A percentile compares a stretch with the other conserved stretches of the same genome.
These are phyloP conservation scores for Amanita phalloides DNA, from an alignment of 768 basidiomycete genomes.

Conservation along the genomic window DNA sequence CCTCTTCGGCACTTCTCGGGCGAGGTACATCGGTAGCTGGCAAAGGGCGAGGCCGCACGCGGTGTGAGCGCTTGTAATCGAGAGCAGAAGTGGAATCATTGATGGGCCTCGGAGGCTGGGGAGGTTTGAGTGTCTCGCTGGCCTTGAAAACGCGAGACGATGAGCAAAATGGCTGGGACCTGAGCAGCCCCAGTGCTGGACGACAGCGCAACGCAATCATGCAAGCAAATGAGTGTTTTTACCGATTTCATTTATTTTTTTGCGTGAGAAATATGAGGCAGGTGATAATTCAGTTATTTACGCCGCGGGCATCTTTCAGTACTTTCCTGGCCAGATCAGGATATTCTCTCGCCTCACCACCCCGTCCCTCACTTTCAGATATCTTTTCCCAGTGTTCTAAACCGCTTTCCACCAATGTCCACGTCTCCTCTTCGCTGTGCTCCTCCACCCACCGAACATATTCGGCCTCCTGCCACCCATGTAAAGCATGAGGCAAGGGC, in stretches of 20 bases:
- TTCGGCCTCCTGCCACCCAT: constrained; percentile 93
- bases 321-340: constrained; percentile 60
- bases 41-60: constrained; percentile 68
- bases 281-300: background rate
- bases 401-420: constrained; percentile 71
- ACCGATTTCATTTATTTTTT: background rate
- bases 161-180: constrained; percentile 27
- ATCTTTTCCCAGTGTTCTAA: constrained; percentile 72
- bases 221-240: background rate
- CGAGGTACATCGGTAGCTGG: constrained; percentile 82
- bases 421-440: constrained; percentile 72
- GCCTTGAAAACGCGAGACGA: constrained; percentile 20
- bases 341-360: constrained; percentile 45
- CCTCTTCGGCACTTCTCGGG: constrained; percentile 82
- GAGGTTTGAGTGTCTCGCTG: constrained; percentile 25
- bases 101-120: constrained; percentile 69
- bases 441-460: constrained; percentile 96
- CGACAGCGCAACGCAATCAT: constrained; percentile 16
- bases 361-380: constrained; percentile 44
- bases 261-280: constrained; percentile 1
- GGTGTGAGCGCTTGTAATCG: constrained; percentile 78
- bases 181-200: constrained; percentile 15
- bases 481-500: constrained; percentile 77
- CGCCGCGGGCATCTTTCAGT: constrained; percentile 29
- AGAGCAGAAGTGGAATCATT: constrained; percentile 93